Base-by-base conservation (phyloP, 805 yeast genomes). In the Metschnikowia peoriensis region DNA sequence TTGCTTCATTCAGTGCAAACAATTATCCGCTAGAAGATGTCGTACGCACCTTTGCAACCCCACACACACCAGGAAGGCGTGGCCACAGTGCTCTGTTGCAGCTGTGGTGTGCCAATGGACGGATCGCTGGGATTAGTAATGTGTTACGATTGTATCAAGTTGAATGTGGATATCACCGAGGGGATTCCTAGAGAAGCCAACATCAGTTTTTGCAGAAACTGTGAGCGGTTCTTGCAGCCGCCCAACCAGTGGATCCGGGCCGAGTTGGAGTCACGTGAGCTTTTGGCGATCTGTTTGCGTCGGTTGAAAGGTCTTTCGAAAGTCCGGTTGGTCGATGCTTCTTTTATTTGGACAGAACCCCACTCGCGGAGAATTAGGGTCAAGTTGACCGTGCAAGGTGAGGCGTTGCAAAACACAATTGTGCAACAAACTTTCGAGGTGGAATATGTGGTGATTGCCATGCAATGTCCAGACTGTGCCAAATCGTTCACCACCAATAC, bases 401-500 rank as follows among this genome's bases (percentile, higher is more conserved):
- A 94, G 69, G 97, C 97, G 27, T 85, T 91, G 82, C 78, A 86
- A 29, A 90, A 89, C 65, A 89, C 97, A 28, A 88, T 93, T 58
- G 84, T 94, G 35, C 97, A 96, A 67, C 99, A 94, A 73, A 82
- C 88, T 28, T 91, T 93, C 67, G 97, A 89, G 70, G 97, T 92
- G 12, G 98, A 93, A 66, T 94, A 87, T 67, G 83, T 89, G 15
- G 99, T 93, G 50, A 78, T 88, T 56, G 96, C 98, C 16, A 89
- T 88, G 88, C 99, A 94, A 77, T 94, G 99, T 78, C 86, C 97
- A 3, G 98, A 93, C 73, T 94, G 99, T 83, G 99, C 98, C 50
- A 92, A 90, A 70, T 88, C 97, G 0, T 94, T 87, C 66, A 94
- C 99, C 34, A 88, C 96, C 28, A 90, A 94, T 71, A 96, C 98